Evolutionary conservation across 2,329 filamentous ascomycete genomes (phyloP).

Genomic region (Fusarium sp.): DNA sequence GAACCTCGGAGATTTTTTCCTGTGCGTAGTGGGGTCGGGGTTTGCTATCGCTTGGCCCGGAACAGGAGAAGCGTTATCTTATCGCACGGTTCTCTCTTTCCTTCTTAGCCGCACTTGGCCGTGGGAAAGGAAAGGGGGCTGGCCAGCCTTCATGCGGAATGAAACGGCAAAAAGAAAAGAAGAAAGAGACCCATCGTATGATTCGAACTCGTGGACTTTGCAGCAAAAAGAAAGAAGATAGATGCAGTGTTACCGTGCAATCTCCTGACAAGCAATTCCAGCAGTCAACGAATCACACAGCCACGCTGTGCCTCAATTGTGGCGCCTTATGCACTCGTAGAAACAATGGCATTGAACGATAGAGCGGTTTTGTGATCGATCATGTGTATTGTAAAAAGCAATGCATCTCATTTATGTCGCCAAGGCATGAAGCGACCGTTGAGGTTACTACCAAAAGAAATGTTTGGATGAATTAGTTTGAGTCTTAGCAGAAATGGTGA

Average conservation of each 20-base stretch:
- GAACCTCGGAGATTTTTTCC: conserved; percentile 20
- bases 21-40: background rate
- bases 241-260: background rate
- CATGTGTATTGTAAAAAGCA: background rate
- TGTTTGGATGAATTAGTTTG: background rate
- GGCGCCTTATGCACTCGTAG: background rate
- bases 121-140: background rate
- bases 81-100: background rate
- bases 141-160: background rate
- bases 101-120: background rate
- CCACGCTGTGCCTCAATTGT: background rate
- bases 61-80: conserved; percentile 3
- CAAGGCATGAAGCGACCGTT: background rate
- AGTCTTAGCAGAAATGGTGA: background rate
- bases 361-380: background rate
- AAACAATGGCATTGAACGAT: background rate
- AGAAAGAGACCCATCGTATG: background rate
- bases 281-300: background rate
- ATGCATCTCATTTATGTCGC: background rate
- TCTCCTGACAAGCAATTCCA: background rate
- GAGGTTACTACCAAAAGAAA: background rate
- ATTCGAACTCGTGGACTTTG: background rate
- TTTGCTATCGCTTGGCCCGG: conserved; percentile 1
- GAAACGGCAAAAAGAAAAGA: background rate
- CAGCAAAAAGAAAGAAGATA: background rate